phyloP scores from a whole-genome alignment of 2,329 filamentous ascomycete genomes.

The Apiospora pterosperma region DNA sequence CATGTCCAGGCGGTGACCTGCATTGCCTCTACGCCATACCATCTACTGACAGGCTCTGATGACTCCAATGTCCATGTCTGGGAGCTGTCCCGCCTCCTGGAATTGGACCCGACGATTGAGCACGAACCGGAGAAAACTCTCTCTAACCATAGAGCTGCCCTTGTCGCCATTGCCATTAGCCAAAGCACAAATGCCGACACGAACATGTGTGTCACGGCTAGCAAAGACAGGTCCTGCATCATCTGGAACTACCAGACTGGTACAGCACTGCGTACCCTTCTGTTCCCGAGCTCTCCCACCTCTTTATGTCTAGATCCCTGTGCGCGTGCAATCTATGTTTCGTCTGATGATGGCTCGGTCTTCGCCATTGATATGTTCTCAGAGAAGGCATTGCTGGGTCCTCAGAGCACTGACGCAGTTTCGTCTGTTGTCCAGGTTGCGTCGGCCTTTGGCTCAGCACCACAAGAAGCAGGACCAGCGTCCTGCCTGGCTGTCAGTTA shows the following conservation, averaged over 20 bases:
- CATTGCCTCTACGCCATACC: constrained; percentile 67
- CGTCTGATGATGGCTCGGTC: constrained; percentile 75
- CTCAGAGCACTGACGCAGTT: constrained; percentile 47
- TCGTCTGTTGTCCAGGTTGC: constrained; percentile 55
- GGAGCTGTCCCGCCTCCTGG: constrained; percentile 73
- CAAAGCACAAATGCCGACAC: constrained; percentile 65
- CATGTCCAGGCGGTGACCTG: constrained; percentile 80
- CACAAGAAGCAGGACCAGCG: constrained; percentile 61
- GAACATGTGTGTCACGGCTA: constrained; percentile 80
- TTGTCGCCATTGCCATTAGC: constrained; percentile 62
- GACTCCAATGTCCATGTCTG: constrained; percentile 93
- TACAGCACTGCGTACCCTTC: constrained; percentile 72
- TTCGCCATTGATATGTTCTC: constrained; percentile 74
- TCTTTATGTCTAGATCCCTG: constrained; percentile 77
- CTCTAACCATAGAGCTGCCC: constrained; percentile 70
- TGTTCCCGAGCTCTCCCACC: constrained; percentile 71
- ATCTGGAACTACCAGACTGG: constrained; percentile 90
- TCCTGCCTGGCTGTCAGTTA: constrained; percentile 73
- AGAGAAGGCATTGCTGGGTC: constrained; percentile 52
- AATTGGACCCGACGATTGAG: constrained; percentile 49
- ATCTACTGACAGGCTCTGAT: constrained; percentile 73
- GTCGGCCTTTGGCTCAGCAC: constrained; percentile 52
- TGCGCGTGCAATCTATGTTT: constrained; percentile 77
- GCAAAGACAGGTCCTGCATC: constrained; percentile 83
- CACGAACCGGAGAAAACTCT: constrained; percentile 74